Evolutionary conservation across 177 flowering plant species (phyloP).

Genomic region (Vitis hybrid): DNA sequence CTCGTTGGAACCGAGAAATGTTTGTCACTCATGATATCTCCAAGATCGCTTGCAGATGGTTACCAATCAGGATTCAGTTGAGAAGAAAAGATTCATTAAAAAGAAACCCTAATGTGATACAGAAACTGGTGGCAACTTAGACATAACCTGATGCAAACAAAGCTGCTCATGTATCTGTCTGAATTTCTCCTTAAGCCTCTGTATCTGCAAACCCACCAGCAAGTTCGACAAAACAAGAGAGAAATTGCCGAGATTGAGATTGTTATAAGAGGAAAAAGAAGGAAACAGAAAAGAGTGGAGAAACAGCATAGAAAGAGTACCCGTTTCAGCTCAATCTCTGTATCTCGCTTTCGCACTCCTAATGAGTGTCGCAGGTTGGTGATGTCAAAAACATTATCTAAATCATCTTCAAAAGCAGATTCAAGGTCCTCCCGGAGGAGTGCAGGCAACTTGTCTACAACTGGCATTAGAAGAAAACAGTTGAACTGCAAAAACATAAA

Average conservation of each 20-base stretch:
- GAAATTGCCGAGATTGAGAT: not conserved
- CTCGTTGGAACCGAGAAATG: too few species aligned
- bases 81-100: not conserved
- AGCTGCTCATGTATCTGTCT: conserved; percentile 66
- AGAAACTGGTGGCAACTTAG: not conserved
- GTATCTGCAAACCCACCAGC: conserved; percentile 53
- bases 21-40: too few species aligned
- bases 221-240: not conserved
- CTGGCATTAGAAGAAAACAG: conserved; percentile 96
- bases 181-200: conserved; percentile 85
- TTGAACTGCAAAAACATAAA: conserved; percentile 63
- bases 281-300: not conserved
- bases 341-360: conserved; percentile 60
- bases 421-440: conserved; percentile 82
- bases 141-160: conserved; percentile 25
- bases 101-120: not conserved
- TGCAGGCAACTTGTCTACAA: conserved; percentile 93
- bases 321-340: conserved; percentile 86
- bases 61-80: too few species aligned
- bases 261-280: not conserved
- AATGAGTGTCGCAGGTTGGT: conserved; percentile 67
- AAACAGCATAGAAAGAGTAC: conserved; percentile 28
- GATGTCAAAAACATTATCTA: conserved; percentile 80
- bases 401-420: conserved; percentile 72
- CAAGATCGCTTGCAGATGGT: too few species aligned